Base-by-base conservation (phyloP, 2,329 filamentous ascomycete species). In the Pleomassaria siparia region DNA sequence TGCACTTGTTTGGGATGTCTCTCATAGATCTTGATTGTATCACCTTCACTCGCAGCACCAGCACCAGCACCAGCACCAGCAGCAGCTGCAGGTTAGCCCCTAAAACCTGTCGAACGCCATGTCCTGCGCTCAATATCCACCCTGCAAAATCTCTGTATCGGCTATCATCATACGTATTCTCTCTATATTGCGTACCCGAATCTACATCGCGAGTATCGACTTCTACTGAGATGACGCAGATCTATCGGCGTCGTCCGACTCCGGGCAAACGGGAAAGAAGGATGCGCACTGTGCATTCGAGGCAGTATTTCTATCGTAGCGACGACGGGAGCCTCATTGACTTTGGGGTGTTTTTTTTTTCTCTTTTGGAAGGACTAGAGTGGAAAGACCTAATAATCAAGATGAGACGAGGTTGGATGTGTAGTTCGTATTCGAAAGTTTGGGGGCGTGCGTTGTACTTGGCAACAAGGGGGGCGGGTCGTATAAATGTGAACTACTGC, bases 61-160 rank as follows among this genome's bases (percentile, higher is more conserved):
- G n/a, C n/a, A n/a, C n/a, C n/a, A n/a, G n/a, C n/a, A n/a, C n/a
- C n/a, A n/a, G n/a, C n/a, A n/a, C n/a, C n/a, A n/a, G n/a, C n/a
- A n/a, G n/a, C n/a, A n/a, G n/a, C n/a, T n/a, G n/a, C n/a, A n/a
- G n/a, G n/a, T n/a, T n/a, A n/a, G n/a, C n/a, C n/a, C n/a, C n/a
- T n/a, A n/a, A n/a, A n/a, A n/a, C n/a, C n/a, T n/a, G n/a, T n/a
- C n/a, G 53, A 46, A 49, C 43, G 32, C 40, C 43, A 21, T 29
- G 12, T 36, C 4, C 40, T 51, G 40, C 42, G 40, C 26, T 22
- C 43, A 59, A 59, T 59, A 11, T 57, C 51, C 11, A n/a, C 54
- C 56, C 56, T 54, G 51, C 50, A 54, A 55, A 50, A 51, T 22
- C 51, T 50, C 44, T 53, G 54, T 50, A 59, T 53, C 29, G 45